Evolutionary conservation across 78 protist genomes (phyloP), one percentile per base, ranked within the genome.

Genomic region (Chrysochromulina parva): DNA sequence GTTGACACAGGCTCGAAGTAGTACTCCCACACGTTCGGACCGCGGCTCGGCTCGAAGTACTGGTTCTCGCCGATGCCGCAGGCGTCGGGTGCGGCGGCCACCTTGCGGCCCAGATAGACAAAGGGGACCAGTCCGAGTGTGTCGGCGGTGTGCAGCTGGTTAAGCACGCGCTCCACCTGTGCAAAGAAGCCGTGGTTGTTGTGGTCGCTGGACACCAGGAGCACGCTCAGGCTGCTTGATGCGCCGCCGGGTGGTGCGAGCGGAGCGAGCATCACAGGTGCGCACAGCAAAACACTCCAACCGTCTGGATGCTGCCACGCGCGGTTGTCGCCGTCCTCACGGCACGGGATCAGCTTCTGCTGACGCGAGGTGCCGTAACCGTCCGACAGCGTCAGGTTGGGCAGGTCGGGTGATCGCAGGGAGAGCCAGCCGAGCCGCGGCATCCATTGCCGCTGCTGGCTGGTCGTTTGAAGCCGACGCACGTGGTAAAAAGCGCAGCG

Each of bases 111-210:
- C 13, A 74, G 55, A 13, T 13, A 74, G 82, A 74, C 55, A 55
- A 6, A 19, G 4, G 82, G 82, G 16, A 13, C 5, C 28, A 74
- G 19, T 9, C 82, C 82, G 82, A 2, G 82, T n/a, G 3, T 48
- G 26, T 3, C 57, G n/a, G 82, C 82, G 28, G 48, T 53, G 22
- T 48, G 82, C 28, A 74, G 82, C 82, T 74, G 82, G 55, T 74
- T 74, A 26, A 74, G 82, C 26, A 74, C 82, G 24, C 82, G 82
- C 82, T 74, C 82, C 13, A 74, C 82, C 82, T 74, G 82, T 22
- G 82, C 82, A 14, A 74, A 74, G 82, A 74, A 55, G 58, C 82
- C 82, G 82, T 74, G 82, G 82, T 74, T 74, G 82, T 74, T 74
- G 82, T 74, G 82, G 9, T 74, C 82, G 55, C 28, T 17, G 28